Percentiles rank a stretch among this genome's conserved stretches.
These are phyloP conservation scores for Trichoderma aggressivum DNA, from an alignment of 2,329 filamentous ascomycete genomes.

Conservation along the genomic window DNA sequence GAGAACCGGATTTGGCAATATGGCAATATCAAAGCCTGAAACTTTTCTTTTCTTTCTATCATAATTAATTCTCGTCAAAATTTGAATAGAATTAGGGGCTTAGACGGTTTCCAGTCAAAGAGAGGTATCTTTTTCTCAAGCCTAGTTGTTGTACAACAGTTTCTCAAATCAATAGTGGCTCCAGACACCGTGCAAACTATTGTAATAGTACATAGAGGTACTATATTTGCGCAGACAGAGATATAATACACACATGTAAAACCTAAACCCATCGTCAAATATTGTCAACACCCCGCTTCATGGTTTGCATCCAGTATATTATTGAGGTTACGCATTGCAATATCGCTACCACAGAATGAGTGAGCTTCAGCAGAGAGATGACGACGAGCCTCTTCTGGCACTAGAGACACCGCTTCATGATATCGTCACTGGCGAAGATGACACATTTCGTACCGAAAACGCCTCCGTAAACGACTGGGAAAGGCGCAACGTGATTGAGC, in stretches of 20 bases:
- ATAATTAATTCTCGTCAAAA: not conserved
- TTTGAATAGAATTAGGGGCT: not conserved
- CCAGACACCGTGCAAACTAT: not conserved
- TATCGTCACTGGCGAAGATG: not conserved
- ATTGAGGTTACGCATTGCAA: not conserved
- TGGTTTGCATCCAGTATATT: not conserved
- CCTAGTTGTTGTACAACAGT: not conserved
- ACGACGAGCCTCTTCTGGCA: not conserved
- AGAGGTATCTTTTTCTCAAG: not conserved
- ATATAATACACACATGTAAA: not conserved
- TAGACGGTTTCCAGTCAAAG: not conserved
- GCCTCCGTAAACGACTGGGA: not conserved
- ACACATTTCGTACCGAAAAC: conserved; percentile 5
- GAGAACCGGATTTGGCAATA: not conserved
- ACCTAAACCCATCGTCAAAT: not conserved
- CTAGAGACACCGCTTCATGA: not conserved
- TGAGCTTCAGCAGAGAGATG: not conserved
- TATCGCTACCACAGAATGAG: not conserved
- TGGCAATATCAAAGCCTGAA: not conserved
- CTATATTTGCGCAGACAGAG: not conserved
- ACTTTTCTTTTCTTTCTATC: not conserved
- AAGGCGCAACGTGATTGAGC: conserved; percentile 1
- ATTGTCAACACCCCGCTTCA: not conserved
- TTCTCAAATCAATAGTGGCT: not conserved
- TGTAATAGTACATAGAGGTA: not conserved